These are phyloP conservation scores for Trypanosoma congolense DNA, from an alignment of 208 protist genomes.

Conservation along the genomic window DNA sequence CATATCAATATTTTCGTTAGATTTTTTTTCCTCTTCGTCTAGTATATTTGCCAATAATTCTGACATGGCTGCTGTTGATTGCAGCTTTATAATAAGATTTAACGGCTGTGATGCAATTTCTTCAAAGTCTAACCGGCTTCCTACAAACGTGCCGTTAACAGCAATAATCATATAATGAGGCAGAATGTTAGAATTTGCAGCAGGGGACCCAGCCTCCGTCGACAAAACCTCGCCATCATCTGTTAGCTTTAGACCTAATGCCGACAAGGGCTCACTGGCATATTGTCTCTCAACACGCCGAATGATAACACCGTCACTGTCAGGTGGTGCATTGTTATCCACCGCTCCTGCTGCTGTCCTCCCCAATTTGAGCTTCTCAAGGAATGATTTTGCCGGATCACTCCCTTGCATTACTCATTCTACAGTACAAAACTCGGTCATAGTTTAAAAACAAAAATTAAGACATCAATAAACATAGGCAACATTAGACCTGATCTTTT, in stretches of 20 bases:
- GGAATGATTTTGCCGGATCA: conserved; percentile 35
- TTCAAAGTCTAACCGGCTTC: conserved; percentile 45
- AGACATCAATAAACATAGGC: no score
- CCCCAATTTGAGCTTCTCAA: conserved; percentile 61
- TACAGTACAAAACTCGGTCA: neutral
- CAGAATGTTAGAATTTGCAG: conserved; percentile 55
- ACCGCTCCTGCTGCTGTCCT: conserved; percentile 23
- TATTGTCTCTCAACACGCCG: conserved; percentile 55
- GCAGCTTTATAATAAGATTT: conserved; percentile 64
- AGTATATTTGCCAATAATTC: conserved; percentile 72
- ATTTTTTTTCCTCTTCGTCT: conserved; percentile 38
- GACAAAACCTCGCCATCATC: conserved; percentile 60
- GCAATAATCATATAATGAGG: conserved; percentile 63
- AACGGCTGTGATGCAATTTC: conserved; percentile 36
- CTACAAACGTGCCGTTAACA: conserved; percentile 74
- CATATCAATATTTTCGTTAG: neutral
- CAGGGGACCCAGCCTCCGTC: conserved; percentile 37
- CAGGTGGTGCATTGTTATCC: conserved; percentile 57
- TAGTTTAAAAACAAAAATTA: no score
- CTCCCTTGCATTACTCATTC: conserved; percentile 3
- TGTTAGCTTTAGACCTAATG: conserved; percentile 57
- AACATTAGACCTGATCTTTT: no score
- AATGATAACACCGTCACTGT: conserved; percentile 46
- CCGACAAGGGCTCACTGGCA: conserved; percentile 40
- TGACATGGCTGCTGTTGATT: conserved; percentile 51